phyloP scores from a whole-genome alignment of 164 flowering plant species.

The Berberis vulgaris region DNA sequence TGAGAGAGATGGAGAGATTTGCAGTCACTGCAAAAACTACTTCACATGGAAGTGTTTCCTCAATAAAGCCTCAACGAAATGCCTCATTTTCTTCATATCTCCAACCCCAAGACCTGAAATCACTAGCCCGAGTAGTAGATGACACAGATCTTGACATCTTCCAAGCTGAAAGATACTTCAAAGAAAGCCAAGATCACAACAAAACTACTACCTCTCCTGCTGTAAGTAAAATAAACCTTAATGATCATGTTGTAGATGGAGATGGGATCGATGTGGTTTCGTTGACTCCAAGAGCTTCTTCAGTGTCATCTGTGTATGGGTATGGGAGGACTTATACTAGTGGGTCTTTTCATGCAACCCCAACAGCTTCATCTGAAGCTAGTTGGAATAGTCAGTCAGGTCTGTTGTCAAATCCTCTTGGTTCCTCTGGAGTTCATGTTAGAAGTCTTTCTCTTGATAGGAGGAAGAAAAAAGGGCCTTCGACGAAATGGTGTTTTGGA shows the following conservation, averaged over 20 bases:
- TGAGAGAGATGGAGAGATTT: conserved; percentile 1
- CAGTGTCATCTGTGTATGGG: conserved; percentile 47
- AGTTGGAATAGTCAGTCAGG: conserved; percentile 95
- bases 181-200: too few relatives aligned
- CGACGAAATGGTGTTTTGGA: conserved; percentile 40
- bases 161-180: too few relatives aligned
- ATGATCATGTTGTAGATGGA: background rate
- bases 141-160: too few relatives aligned
- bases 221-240: background rate
- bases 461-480: conserved; percentile 14
- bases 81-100: background rate
- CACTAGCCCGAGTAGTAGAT: too few relatives aligned
- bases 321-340: conserved; percentile 33
- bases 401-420: conserved; percentile 57
- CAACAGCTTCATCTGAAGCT: conserved; percentile 86
- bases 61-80: conserved; percentile 1
- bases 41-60: background rate
- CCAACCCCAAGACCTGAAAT: too few relatives aligned
- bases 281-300: conserved; percentile 30
- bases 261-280: background rate
- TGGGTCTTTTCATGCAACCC: conserved; percentile 65
- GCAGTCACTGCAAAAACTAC: conserved; percentile 1
- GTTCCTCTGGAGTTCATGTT: conserved; percentile 33
- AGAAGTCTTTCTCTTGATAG: conserved; percentile 15
- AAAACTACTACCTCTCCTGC: background rate